phyloP scores from a whole-genome alignment of 495 filamentous ascomycete species.

The Bombardia bombarda region DNA sequence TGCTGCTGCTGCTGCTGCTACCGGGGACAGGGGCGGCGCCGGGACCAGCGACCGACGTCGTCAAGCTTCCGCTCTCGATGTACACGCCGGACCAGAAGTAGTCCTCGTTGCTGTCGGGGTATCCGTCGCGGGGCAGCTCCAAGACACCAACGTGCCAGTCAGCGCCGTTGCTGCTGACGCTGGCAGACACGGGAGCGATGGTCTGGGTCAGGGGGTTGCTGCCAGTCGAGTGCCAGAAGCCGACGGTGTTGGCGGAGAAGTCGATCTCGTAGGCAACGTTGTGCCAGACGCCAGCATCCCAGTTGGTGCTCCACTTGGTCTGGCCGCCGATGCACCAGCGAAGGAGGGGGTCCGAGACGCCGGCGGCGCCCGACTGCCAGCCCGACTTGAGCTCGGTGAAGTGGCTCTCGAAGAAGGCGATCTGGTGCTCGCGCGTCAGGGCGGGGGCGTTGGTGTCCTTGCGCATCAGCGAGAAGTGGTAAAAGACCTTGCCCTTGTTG shows the following conservation, averaged over 20 bases:
- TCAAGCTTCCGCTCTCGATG: conserved; percentile 57
- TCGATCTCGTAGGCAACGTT: conserved; percentile 68
- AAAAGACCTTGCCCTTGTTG: conserved; percentile 53
- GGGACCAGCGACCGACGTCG: conserved; percentile 35
- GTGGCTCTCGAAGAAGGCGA: conserved; percentile 69
- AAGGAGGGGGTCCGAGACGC: conserved; percentile 38
- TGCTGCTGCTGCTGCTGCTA: conserved; percentile 4
- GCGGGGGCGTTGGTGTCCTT: conserved; percentile 51
- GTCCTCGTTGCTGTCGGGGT: conserved; percentile 50
- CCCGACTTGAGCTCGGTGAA: conserved; percentile 73
- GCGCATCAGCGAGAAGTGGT: conserved; percentile 63
- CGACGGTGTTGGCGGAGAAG: conserved; percentile 52
- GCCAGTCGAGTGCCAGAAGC: conserved; percentile 63
- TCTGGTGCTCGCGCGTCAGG: conserved; percentile 60
- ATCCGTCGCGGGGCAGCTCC: conserved; percentile 52
- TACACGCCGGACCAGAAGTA: conserved; percentile 70
- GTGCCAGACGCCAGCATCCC: conserved; percentile 58
- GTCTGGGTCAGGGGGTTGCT: conserved; percentile 44
- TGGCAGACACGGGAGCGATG: conserved; percentile 47
- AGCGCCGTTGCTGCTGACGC: conserved; percentile 58
- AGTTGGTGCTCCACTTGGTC: conserved; percentile 37
- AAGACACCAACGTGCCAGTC: conserved; percentile 75
- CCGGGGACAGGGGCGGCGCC: conserved; percentile 10
- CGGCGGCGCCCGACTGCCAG: conserved; percentile 50
- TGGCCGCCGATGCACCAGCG: conserved; percentile 35